Percentiles rank a stretch among this genome's conserved stretches.
phyloP scores from a whole-genome alignment of 1,284 basidiomycete genomes.

The Xerocomus amazonicus region DNA sequence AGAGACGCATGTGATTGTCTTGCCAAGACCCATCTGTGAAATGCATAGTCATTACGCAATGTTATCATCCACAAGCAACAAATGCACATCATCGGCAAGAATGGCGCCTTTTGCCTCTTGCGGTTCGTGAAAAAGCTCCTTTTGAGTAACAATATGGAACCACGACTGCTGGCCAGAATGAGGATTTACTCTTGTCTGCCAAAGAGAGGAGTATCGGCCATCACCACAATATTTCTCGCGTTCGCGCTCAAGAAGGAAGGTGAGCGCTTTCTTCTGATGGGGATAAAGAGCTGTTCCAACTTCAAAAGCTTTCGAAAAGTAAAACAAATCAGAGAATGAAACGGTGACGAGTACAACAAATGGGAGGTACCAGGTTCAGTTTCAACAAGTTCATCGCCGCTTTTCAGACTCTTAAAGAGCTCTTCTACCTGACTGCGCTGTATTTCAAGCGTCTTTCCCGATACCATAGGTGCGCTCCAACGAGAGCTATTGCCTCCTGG shows the following conservation, averaged over 20 bases:
- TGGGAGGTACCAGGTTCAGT: constrained; percentile 72
- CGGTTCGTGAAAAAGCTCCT: constrained; percentile 66
- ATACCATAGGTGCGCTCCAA: constrained; percentile 59
- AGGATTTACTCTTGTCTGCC: constrained; percentile 62
- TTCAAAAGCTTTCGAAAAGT: constrained; percentile 54
- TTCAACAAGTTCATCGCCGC: constrained; percentile 83
- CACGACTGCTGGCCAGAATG: constrained; percentile 53
- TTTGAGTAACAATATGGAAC: constrained; percentile 85
- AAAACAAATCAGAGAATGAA: constrained; percentile 18
- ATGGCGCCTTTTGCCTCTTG: constrained; percentile 86
- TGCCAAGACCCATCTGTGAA: constrained; percentile 92
- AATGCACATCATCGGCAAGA: constrained; percentile 86
- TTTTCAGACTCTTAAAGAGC: constrained; percentile 84
- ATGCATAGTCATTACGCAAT: constrained; percentile 16
- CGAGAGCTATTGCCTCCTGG: constrained; percentile 41
- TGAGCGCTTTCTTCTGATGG: constrained; percentile 97
- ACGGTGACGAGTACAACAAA: constrained; percentile 13
- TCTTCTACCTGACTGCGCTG: constrained; percentile 93
- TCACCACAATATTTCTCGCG: constrained; percentile 56
- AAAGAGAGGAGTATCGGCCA: constrained; percentile 68
- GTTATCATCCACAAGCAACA: constrained; percentile 9
- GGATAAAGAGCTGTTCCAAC: constrained; percentile 91
- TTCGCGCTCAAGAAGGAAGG: constrained; percentile 95
- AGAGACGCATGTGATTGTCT: constrained; percentile 93
- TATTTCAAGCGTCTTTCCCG: constrained; percentile 83